Conservation (phyloP, 176 grass and related monocot species). For the Cenchrus fungigraminus region DNA sequence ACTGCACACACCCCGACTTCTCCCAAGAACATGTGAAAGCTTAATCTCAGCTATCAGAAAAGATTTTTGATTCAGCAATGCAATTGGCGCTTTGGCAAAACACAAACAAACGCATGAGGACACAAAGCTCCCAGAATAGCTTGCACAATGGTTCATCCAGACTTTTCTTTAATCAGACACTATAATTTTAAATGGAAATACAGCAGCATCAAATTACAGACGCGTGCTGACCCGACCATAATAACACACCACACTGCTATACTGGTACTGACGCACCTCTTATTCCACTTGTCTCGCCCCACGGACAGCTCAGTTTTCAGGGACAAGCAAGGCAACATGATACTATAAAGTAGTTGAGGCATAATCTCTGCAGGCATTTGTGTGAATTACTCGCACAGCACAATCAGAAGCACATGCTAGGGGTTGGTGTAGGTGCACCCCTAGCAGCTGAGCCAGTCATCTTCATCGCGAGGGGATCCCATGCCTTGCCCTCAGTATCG, state of each 20-base stretch:
- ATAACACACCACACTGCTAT: neutral
- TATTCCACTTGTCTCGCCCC: slow-evolving; percentile 36
- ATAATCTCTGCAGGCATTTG: slow-evolving; percentile 10
- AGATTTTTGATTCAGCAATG: neutral
- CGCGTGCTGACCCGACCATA: neutral
- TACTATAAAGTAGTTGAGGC: slow-evolving; percentile 3
- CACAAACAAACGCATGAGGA: neutral
- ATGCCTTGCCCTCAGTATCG: slow-evolving; percentile 43
- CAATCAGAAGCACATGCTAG: slow-evolving; percentile 66
- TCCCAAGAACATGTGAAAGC: too few relatives aligned
- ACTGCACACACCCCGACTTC: too few relatives aligned
- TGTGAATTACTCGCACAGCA: neutral
- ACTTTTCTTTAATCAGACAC: slow-evolving; percentile 24
- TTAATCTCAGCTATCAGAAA: too few relatives aligned
- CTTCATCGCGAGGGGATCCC: slow-evolving; percentile 65
- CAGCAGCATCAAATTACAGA: slow-evolving; percentile 38
- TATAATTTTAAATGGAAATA: slow-evolving; percentile 12
- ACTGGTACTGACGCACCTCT: slow-evolving; percentile 24
- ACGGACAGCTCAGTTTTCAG: neutral
- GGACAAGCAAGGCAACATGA: slow-evolving; percentile 31
- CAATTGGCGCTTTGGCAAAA: neutral
- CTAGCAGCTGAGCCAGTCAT: slow-evolving; percentile 19
- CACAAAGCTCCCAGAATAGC: neutral
- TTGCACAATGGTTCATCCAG: neutral
- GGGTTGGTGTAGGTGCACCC: slow-evolving; percentile 29